Conservation (phyloP, 176 grass and related monocot genomes). For the Metroxylon sagu region DNA sequence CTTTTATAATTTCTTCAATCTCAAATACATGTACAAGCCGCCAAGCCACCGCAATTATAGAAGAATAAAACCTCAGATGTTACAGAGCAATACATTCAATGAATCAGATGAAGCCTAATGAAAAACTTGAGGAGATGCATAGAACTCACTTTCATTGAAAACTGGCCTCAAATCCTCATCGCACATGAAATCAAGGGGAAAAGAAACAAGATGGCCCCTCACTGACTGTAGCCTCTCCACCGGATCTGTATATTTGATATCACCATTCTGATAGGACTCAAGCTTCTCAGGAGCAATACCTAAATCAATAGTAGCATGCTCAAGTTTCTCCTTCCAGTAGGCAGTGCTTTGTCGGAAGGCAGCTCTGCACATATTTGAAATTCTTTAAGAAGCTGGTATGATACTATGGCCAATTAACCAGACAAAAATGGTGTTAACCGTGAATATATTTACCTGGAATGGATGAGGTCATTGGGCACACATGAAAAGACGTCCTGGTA, state of each 20-base stretch:
- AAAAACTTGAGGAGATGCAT: slow-evolving; percentile 90
- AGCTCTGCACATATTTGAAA: slow-evolving; percentile 29
- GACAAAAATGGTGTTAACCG: too few relatives aligned
- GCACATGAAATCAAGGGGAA: slow-evolving; percentile 94
- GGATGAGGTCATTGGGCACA: slow-evolving; percentile 84
- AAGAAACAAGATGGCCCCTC: slow-evolving; percentile 80
- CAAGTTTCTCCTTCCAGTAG: slow-evolving; percentile 76
- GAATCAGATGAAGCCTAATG: slow-evolving; percentile 38
- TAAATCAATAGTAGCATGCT: slow-evolving; percentile 75
- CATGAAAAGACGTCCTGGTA: slow-evolving; percentile 97
- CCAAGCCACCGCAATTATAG: too few relatives aligned
- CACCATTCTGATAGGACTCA: slow-evolving; percentile 43
- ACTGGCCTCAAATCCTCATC: slow-evolving; percentile 87
- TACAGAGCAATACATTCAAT: too few relatives aligned
- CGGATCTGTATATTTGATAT: slow-evolving; percentile 40
- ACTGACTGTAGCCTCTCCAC: slow-evolving; percentile 62
- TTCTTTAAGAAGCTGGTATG: neutral
- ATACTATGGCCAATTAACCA: too few relatives aligned
- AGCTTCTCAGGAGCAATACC: slow-evolving; percentile 70
- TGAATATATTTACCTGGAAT: slow-evolving; percentile 51
- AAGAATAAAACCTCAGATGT: too few relatives aligned
- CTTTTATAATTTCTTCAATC: too few relatives aligned
- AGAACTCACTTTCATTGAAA: slow-evolving; percentile 94
- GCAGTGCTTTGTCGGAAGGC: slow-evolving; percentile 66
- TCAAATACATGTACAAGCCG: too few relatives aligned